Base-by-base conservation (phyloP, 2,329 filamentous ascomycete genomes). In the Leptographium lundbergii region DNA sequence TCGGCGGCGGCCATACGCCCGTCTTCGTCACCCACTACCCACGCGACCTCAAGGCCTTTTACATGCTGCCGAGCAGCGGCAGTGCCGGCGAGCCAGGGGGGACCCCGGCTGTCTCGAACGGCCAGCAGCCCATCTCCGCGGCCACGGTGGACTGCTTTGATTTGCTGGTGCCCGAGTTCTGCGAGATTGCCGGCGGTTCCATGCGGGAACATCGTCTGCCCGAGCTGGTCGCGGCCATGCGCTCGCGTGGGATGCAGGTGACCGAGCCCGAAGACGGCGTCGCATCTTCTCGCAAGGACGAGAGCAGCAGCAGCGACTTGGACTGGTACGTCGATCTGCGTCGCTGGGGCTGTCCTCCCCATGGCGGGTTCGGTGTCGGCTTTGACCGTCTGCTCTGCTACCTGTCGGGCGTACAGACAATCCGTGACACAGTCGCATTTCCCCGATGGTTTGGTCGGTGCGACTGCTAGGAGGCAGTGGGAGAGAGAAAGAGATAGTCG, bases 11-110 rank as follows among this genome's bases (percentile, higher is more conserved):
- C 48, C 71, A 70, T 64, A 74, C 80, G 54, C 94, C 94, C 9
- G 79, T 97, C 52, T 97, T 97, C 69, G 85, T 99, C 63, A 97
- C 91, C 17, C 80, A 96, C 70, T 99, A 96, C 69, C 94, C 94
- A n/a, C 82, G 82, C 64, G 76, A 78, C 54, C 84, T 94, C 70
- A 99, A 99, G 73, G 89, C 92, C 13, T 99, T 97, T 73, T 99
- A 80, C 70, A 80, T 80, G 77, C 74, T 71, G 50, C 72, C 73
- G 57, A 73, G 36, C 36, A 39, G 36, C 13, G 36, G 14, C 36
- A 17, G 14, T 17, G 36, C 13, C 36, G 36, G 61, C n/a, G 48
- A 50, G 14, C 24, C 54, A 27, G 17, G 13, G 32, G n/a, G 34
- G 9, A 19, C 4, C 25, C n/a, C 13, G 13, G 14, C 36, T 39